Evolutionary conservation across 768 basidiomycete species (phyloP).

Genomic region (Lactarius trivialis): DNA sequence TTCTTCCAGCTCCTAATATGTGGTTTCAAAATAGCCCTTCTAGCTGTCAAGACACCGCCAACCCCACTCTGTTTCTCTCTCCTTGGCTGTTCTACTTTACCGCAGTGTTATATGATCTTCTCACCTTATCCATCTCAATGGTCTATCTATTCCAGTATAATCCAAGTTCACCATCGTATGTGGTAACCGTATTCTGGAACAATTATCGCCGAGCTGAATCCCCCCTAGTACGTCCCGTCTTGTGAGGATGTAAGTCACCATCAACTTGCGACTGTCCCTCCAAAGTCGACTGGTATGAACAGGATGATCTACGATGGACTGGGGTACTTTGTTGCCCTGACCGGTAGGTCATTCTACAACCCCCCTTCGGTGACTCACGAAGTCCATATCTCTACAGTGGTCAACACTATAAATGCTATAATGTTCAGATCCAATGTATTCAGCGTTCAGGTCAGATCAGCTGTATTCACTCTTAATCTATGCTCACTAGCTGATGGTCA

Average conservation of each 20-base stretch:
- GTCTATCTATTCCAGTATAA: constrained; percentile 46
- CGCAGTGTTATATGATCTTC: constrained; percentile 51
- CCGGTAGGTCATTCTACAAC: constrained; percentile 30
- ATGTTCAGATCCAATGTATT: constrained; percentile 24
- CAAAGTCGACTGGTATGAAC: not conserved
- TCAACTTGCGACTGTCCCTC: not conserved
- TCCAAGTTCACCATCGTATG: constrained; percentile 30
- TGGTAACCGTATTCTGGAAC: not conserved
- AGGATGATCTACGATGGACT: constrained; percentile 67
- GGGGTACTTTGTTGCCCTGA: constrained; percentile 53
- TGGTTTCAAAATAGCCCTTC: not conserved
- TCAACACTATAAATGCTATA: constrained; percentile 27
- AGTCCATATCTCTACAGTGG: constrained; percentile 9
- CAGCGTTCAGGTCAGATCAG: constrained; percentile 16
- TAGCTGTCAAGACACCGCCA: constrained; percentile 42
- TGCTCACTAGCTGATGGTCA: not conserved
- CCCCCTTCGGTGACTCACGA: not conserved
- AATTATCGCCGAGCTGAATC: not conserved
- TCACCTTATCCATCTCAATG: constrained; percentile 44
- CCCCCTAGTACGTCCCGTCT: constrained; percentile 24
- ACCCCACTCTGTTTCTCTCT: constrained; percentile 26
- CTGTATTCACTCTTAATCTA: not conserved
- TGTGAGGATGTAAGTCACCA: constrained; percentile 24
- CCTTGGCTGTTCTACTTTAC: constrained; percentile 56
- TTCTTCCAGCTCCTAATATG: not conserved